Base-by-base conservation (phyloP, 192 early-diverging fungal species). In the Chytriomyces sp. region DNA sequence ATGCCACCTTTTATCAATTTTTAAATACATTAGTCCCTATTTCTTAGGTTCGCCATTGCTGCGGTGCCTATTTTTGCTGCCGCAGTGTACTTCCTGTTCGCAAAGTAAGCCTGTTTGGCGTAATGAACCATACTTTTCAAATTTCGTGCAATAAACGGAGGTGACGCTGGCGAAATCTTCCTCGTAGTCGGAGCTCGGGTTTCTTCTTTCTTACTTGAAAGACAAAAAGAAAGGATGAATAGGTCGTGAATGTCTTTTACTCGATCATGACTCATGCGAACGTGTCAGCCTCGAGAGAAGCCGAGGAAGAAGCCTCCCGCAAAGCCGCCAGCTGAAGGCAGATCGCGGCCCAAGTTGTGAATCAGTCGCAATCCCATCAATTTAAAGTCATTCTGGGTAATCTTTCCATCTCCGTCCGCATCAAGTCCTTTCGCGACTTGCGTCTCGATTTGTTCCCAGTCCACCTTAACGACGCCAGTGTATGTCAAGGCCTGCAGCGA, bases 371-470 rank as follows among this genome's bases (percentile, higher is more conserved):
- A 14, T 33, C 59, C 59, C 22, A 73, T 52, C 5, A 63, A 6
- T 49, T 65, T 64, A 31, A 82, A 14, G 37, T 82, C 80, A 22
- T 82, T 76, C 10, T 61, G 49, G 3, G 80, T 82, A 3, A 82
- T 39, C 52, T 82, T 82, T 12, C 80, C 80, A 39, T 82, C 80
- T 14, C 72, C 72, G 63, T 82, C 80, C 71, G 67, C 66, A 62
- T 82, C 80, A 8, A 82, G 39, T n/a, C 39, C 12, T 25, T 59
- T 38, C 17, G 36, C 31, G 2, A 59, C n/a, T 5, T 14, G 22
- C 69, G 6, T 39, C 44, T 82, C 77, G 30, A 82, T 70, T 10
- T 73, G 40, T 8, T 59, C 60, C 80, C 80, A 82, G 72, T 82
- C 76, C 10, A 82, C 69, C 66, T 82, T 73, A 14, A 79, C 44